A percentile compares a stretch with the other conserved stretches of the same genome.
Evolutionary conservation across 2,329 filamentous ascomycete genomes (phyloP).

Genomic region (Neoarthrinium moseri): DNA sequence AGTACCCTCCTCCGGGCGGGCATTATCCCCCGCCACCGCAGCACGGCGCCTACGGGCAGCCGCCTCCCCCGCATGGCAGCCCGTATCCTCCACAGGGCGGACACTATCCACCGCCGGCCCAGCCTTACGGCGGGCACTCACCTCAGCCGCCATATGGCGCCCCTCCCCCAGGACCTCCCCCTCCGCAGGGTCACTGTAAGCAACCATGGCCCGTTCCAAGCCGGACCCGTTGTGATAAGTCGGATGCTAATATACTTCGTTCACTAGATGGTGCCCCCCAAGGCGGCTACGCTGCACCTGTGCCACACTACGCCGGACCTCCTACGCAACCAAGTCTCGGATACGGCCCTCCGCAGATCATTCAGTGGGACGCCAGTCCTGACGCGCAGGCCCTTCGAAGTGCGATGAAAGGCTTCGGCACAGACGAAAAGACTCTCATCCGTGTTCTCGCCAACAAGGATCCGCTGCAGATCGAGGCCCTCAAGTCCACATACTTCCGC

Average conservation of each 20-base stretch:
- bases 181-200: not conserved
- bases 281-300: slow-evolving; percentile 29
- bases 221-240: too few species aligned
- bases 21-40: slow-evolving; percentile 30
- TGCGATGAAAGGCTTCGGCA: slow-evolving; percentile 94
- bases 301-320: slow-evolving; percentile 29
- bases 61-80: slow-evolving; percentile 24
- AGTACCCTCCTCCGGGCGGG: slow-evolving; percentile 30
- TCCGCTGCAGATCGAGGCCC: slow-evolving; percentile 70
- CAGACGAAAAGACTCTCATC: slow-evolving; percentile 78
- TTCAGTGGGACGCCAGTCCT: slow-evolving; percentile 64
- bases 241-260: too few species aligned
- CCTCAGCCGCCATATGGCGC: slow-evolving; percentile 4
- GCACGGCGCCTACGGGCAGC: slow-evolving; percentile 23
- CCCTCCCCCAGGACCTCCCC: slow-evolving; percentile 27
- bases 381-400: slow-evolving; percentile 72
- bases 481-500: slow-evolving; percentile 66
- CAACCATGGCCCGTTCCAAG: too few species aligned
- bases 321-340: slow-evolving; percentile 69
- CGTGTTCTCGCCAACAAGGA: slow-evolving; percentile 69
- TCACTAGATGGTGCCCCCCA: slow-evolving; percentile 40
- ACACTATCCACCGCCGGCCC: slow-evolving; percentile 4
- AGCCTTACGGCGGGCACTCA: slow-evolving; percentile 5
- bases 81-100: slow-evolving; percentile 16
- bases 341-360: slow-evolving; percentile 70